Evolutionary conservation across 2,329 filamentous ascomycete genomes (phyloP).

Genomic region (Metarhizium humberi): DNA sequence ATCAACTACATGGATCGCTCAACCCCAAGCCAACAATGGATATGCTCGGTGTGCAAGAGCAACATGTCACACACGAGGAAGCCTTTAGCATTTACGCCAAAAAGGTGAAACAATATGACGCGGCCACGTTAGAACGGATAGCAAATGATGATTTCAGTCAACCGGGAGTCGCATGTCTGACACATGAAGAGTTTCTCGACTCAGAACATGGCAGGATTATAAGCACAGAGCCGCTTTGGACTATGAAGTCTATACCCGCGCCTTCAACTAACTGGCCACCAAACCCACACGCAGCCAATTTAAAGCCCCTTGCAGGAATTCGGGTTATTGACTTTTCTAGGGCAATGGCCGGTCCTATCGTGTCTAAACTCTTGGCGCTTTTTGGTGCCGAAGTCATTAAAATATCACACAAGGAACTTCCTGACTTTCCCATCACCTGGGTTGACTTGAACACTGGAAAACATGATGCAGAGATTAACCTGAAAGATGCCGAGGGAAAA

Average conservation of each 20-base stretch:
- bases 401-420: constrained; percentile 20
- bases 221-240: background rate
- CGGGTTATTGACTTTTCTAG: constrained; percentile 25
- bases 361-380: constrained; percentile 20
- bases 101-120: constrained; percentile 15
- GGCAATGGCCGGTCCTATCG: constrained; percentile 24
- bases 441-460: constrained; percentile 26
- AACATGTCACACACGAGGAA: constrained; percentile 16
- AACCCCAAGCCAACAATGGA: constrained; percentile 19
- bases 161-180: constrained; percentile 21
- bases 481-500: constrained; percentile 16
- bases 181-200: constrained; percentile 21
- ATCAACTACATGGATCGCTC: constrained; percentile 25
- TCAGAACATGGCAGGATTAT: constrained; percentile 14
- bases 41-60: constrained; percentile 21
- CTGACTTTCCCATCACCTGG: constrained; percentile 20
- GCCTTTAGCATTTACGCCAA: constrained; percentile 17
- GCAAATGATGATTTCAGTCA: constrained; percentile 24
- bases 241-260: background rate
- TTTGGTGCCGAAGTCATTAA: constrained; percentile 25
- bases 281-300: constrained; percentile 4
- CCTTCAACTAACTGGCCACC: background rate
- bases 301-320: constrained; percentile 20
- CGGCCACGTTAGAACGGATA: constrained; percentile 18
- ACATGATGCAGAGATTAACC: constrained; percentile 20